Conservation (phyloP, 768 basidiomycete genomes). For the Lentinula detonsa region DNA sequence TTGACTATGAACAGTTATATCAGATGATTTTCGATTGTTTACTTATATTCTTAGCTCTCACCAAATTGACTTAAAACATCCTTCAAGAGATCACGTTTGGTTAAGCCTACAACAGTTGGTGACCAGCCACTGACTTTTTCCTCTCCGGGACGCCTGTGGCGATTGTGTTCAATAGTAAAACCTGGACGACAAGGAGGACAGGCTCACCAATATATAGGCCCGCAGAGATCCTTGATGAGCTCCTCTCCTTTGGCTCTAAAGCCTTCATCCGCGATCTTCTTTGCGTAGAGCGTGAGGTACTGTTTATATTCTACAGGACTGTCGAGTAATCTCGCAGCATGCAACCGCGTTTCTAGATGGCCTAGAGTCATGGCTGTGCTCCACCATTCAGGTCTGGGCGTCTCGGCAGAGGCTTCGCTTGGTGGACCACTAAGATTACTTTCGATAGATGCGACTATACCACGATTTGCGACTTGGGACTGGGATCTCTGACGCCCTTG, state of each 20-base stretch:
- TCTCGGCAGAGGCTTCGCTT: constrained; percentile 32
- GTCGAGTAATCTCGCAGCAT: constrained; percentile 68
- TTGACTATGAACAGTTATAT: constrained; percentile 37
- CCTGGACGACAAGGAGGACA: not conserved
- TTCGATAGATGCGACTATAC: constrained; percentile 51
- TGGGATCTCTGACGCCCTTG: constrained; percentile 57
- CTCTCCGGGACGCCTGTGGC: constrained; percentile 25
- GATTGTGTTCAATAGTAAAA: not conserved
- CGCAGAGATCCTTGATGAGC: constrained; percentile 82
- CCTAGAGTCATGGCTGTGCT: constrained; percentile 75
- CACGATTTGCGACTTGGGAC: constrained; percentile 34
- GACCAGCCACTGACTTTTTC: constrained; percentile 55
- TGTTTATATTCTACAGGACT: constrained; percentile 84
- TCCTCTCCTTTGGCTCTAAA: constrained; percentile 88
- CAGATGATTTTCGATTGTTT: not conserved
- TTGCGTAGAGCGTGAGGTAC: constrained; percentile 70
- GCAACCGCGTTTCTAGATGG: constrained; percentile 80
- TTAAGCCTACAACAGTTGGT: constrained; percentile 60
- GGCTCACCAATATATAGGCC: constrained; percentile 84
- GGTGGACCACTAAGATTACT: constrained; percentile 31
- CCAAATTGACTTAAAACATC: constrained; percentile 79
- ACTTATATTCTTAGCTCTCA: constrained; percentile 30
- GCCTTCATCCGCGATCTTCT: constrained; percentile 84
- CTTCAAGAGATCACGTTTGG: constrained; percentile 77
- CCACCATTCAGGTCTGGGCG: constrained; percentile 73